Evolutionary conservation across 2,329 filamentous ascomycete genomes (phyloP).

Genomic region (Byssothecium circinans): DNA sequence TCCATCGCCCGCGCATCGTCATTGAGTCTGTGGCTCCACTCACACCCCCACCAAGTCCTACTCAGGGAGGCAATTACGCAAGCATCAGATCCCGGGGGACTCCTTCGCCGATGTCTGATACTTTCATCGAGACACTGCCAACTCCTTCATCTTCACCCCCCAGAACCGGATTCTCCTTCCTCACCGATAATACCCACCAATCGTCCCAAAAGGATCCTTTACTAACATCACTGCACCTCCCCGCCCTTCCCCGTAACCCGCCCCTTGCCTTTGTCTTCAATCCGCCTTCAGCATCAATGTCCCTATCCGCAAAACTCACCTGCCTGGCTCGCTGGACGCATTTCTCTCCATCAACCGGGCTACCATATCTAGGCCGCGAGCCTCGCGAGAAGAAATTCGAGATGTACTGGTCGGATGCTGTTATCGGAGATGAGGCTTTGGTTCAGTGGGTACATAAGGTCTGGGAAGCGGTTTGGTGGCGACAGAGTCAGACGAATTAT

Average conservation of each 20-base stretch:
- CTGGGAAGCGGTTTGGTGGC: slow-evolving; percentile 29
- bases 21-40: neutral
- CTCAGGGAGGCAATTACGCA: too few species aligned
- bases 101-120: neutral
- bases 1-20: slow-evolving; percentile 12
- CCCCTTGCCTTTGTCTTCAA: slow-evolving; percentile 10
- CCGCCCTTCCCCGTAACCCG: slow-evolving; percentile 16
- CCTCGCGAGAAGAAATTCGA: slow-evolving; percentile 25
- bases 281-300: slow-evolving; percentile 25
- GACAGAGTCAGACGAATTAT: slow-evolving; percentile 25
- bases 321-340: slow-evolving; percentile 33
- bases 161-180: neutral
- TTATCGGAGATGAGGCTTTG: slow-evolving; percentile 15
- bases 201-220: neutral
- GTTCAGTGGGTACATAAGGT: slow-evolving; percentile 20
- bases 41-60: slow-evolving; percentile 5
- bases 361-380: slow-evolving; percentile 12
- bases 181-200: neutral
- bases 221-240: slow-evolving; percentile 12
- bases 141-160: neutral
- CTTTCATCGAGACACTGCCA: neutral
- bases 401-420: slow-evolving; percentile 24
- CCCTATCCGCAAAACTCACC: slow-evolving; percentile 21
- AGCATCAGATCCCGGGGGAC: too few species aligned
- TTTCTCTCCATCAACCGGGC: slow-evolving; percentile 17